Percentiles rank a stretch among this genome's conserved stretches.
Conservation (phyloP, 1,139 yeast genomes). For the Magnusiomyces tetraspermus region DNA sequence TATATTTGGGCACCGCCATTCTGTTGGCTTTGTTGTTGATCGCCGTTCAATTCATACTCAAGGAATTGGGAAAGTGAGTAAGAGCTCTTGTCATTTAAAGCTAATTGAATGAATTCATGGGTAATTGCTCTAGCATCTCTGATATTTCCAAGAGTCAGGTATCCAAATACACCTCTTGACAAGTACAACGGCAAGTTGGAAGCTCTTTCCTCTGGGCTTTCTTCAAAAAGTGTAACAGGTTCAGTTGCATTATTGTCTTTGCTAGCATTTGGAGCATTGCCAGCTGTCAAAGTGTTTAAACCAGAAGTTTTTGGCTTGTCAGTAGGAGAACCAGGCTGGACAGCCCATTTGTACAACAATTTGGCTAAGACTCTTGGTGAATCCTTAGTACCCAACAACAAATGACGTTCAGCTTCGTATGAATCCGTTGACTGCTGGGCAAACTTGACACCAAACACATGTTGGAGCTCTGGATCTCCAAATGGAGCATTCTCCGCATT, state of each 20-base stretch:
- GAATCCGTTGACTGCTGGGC: constrained; percentile 28
- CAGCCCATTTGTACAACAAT: constrained; percentile 51
- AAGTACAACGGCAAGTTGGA: constrained; percentile 44
- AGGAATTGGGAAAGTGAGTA: background rate
- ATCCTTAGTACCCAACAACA: constrained; percentile 58
- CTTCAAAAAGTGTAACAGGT: background rate
- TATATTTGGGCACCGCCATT: constrained; percentile 17
- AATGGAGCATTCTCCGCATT: constrained; percentile 33
- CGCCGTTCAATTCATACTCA: background rate
- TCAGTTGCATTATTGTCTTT: background rate
- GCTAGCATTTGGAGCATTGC: background rate
- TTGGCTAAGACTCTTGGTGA: constrained; percentile 46
- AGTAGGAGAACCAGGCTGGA: constrained; percentile 25
- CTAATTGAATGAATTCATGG: constrained; percentile 34
- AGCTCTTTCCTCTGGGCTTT: constrained; percentile 14
- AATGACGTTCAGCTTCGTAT: constrained; percentile 49
- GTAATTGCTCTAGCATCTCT: constrained; percentile 46
- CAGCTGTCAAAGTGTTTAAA: background rate
- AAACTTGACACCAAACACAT: constrained; percentile 61
- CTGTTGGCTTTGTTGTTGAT: constrained; percentile 10
- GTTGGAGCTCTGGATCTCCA: constrained; percentile 72
- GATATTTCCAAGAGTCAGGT: constrained; percentile 53
- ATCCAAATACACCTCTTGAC: constrained; percentile 60
- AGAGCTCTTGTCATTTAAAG: constrained; percentile 16
- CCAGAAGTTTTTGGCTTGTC: constrained; percentile 1